Conservation (phyloP, 2,329 filamentous ascomycete species). For the Alternaria gansuensis region DNA sequence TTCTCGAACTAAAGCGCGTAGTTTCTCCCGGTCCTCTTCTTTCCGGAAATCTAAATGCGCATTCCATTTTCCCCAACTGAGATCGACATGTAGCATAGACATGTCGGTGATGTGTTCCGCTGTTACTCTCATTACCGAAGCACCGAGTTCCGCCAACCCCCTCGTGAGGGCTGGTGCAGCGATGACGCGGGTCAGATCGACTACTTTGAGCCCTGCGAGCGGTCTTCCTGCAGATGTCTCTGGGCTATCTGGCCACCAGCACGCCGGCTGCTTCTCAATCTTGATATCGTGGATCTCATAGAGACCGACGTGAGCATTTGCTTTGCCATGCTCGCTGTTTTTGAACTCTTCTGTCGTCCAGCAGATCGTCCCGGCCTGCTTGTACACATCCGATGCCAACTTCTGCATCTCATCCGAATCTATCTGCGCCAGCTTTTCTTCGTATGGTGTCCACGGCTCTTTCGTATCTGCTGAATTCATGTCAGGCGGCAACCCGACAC, state of each 20-base stretch:
- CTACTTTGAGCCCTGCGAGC: slow-evolving; percentile 60
- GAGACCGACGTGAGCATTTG: slow-evolving; percentile 55
- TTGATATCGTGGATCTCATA: slow-evolving; percentile 51
- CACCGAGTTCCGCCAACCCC: slow-evolving; percentile 58
- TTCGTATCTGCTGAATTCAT: slow-evolving; percentile 36
- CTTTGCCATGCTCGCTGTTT: slow-evolving; percentile 54
- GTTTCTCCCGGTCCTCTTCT: slow-evolving; percentile 50
- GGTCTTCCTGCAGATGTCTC: slow-evolving; percentile 48
- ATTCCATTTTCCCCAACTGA: slow-evolving; percentile 63
- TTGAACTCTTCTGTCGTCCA: slow-evolving; percentile 53
- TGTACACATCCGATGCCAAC: slow-evolving; percentile 50
- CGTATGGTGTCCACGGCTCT: slow-evolving; percentile 47
- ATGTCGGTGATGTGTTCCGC: slow-evolving; percentile 54
- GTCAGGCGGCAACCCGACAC: slow-evolving; percentile 49
- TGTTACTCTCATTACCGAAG: slow-evolving; percentile 59
- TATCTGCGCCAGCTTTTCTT: slow-evolving; percentile 47
- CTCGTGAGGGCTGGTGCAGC: slow-evolving; percentile 58
- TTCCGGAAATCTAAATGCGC: slow-evolving; percentile 56
- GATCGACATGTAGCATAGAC: slow-evolving; percentile 55
- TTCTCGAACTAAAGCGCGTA: slow-evolving; percentile 56
- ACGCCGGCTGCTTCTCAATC: slow-evolving; percentile 40
- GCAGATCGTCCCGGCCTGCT: slow-evolving; percentile 55
- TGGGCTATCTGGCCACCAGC: slow-evolving; percentile 56
- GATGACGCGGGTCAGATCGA: slow-evolving; percentile 62
- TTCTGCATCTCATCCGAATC: slow-evolving; percentile 49